These are phyloP conservation scores for Leptoxyphium fumago DNA, from an alignment of 2,329 filamentous ascomycete genomes.

Conservation along the genomic window DNA sequence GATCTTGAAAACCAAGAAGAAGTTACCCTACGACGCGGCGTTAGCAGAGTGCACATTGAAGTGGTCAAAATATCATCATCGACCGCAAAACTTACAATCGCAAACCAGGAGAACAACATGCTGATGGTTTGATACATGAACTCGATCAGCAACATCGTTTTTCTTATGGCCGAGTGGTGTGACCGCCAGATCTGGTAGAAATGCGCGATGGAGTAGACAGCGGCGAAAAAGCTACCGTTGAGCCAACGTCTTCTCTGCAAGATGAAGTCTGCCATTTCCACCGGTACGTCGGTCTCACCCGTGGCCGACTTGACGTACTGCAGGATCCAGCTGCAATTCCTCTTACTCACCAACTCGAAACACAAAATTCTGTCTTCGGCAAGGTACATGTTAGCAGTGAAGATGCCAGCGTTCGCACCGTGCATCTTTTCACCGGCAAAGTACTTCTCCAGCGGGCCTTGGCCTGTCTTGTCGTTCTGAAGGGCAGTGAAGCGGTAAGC, in stretches of 20 bases:
- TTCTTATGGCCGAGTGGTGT: slow-evolving; percentile 73
- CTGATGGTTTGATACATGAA: slow-evolving; percentile 89
- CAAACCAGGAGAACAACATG: slow-evolving; percentile 99
- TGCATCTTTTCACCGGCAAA: slow-evolving; percentile 96
- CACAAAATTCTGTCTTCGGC: slow-evolving; percentile 98
- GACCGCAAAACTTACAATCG: slow-evolving; percentile 51
- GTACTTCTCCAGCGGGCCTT: slow-evolving; percentile 89
- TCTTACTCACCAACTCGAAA: slow-evolving; percentile 94
- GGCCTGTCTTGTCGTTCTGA: slow-evolving; percentile 90
- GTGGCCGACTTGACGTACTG: slow-evolving; percentile 97
- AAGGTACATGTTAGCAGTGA: slow-evolving; percentile 98
- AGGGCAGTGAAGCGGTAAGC: slow-evolving; percentile 89
- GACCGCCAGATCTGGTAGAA: slow-evolving; percentile 94
- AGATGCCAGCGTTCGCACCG: slow-evolving; percentile 81
- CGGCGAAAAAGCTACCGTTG: slow-evolving; percentile 96
- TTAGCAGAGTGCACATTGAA: too few relatives aligned
- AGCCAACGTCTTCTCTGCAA: slow-evolving; percentile 92
- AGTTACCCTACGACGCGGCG: slow-evolving; percentile 50
- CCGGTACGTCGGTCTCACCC: slow-evolving; percentile 93
- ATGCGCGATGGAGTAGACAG: slow-evolving; percentile 85
- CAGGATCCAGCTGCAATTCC: slow-evolving; percentile 92
- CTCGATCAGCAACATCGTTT: slow-evolving; percentile 80
- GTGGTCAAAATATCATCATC: too few relatives aligned
- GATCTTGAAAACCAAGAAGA: slow-evolving; percentile 98
- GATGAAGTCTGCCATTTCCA: slow-evolving; percentile 86